These are phyloP conservation scores for Warburgia ugandensis DNA, from an alignment of 164 flowering plant genomes.

Conservation along the genomic window DNA sequence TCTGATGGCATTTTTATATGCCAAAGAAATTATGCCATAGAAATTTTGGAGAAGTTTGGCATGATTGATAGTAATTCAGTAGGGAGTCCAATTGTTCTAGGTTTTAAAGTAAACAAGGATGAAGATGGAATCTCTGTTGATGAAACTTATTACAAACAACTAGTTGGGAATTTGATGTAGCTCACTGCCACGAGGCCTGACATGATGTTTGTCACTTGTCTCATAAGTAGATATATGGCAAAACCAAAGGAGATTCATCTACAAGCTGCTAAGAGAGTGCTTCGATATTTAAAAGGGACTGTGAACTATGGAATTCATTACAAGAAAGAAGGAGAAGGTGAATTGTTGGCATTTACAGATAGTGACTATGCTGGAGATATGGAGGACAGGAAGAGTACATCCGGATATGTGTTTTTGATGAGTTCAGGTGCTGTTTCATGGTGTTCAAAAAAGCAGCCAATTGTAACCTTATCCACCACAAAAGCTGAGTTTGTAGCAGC, in stretches of 20 bases:
- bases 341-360: conserved; percentile 13
- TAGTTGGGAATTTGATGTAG: conserved; percentile 27
- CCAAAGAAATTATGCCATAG: conserved; percentile 20
- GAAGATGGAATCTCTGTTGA: conserved; percentile 3
- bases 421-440: conserved; percentile 14
- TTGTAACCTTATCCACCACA: conserved; percentile 14
- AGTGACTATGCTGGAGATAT: conserved; percentile 22
- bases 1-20: conserved; percentile 18
- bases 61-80: conserved; percentile 11
- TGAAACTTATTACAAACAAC: conserved; percentile 12
- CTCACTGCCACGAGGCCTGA: conserved; percentile 19
- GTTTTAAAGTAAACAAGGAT: neutral
- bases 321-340: conserved; percentile 7
- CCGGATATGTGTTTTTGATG: conserved; percentile 19
- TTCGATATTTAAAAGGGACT: conserved; percentile 14
- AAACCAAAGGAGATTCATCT: conserved; percentile 17
- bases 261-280: conserved; percentile 13
- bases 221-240: conserved; percentile 21
- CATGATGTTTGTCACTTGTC: conserved; percentile 13
- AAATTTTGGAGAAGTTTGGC: conserved; percentile 16
- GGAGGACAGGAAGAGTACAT: conserved; percentile 20
- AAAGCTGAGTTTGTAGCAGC: conserved; percentile 23
- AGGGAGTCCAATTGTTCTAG: conserved; percentile 9
- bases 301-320: conserved; percentile 7
- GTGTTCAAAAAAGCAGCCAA: conserved; percentile 18